Evolutionary conservation across 306 rosid species (phyloP).

Genomic region (Prunus salicina): DNA sequence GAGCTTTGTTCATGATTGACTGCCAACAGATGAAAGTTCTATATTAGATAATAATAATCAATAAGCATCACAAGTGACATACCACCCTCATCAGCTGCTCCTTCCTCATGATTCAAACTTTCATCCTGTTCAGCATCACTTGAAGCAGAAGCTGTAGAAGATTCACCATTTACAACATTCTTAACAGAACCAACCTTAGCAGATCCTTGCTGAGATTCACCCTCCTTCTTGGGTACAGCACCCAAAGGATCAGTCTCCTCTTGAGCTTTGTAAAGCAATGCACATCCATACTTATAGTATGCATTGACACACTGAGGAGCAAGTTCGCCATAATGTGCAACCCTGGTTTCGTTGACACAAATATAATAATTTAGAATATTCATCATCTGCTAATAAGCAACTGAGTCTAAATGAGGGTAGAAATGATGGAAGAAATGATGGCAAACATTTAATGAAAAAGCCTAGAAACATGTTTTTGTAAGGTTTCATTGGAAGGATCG

Average conservation of each 20-base stretch:
- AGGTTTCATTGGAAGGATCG: no score
- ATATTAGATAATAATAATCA: not conserved
- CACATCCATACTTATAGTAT: conserved; percentile 88
- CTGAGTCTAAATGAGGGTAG: not conserved
- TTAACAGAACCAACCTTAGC: conserved; percentile 56
- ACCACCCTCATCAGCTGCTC: conserved; percentile 62
- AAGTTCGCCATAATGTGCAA: conserved; percentile 76
- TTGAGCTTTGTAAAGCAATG: conserved; percentile 84
- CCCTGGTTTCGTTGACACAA: conserved; percentile 44
- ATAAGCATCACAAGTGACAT: conserved; percentile 10
- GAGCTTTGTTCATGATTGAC: not conserved
- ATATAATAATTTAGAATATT: conserved; percentile 13
- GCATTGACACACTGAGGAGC: conserved; percentile 78
- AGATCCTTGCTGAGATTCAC: conserved; percentile 54
- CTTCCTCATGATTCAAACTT: conserved; percentile 40
- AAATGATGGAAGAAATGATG: not conserved
- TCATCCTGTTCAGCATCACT: conserved; percentile 50
- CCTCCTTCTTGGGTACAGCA: conserved; percentile 78
- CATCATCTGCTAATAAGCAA: not conserved
- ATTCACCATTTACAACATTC: conserved; percentile 56
- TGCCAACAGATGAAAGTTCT: not conserved
- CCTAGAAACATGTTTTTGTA: not conserved
- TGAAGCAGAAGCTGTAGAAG: conserved; percentile 57
- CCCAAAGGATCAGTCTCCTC: conserved; percentile 95
- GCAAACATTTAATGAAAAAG: not conserved